Evolutionary conservation across 495 filamentous ascomycete genomes (phyloP), one percentile per base, ranked within the genome.

Genomic region (Bacidia gigantensis): DNA sequence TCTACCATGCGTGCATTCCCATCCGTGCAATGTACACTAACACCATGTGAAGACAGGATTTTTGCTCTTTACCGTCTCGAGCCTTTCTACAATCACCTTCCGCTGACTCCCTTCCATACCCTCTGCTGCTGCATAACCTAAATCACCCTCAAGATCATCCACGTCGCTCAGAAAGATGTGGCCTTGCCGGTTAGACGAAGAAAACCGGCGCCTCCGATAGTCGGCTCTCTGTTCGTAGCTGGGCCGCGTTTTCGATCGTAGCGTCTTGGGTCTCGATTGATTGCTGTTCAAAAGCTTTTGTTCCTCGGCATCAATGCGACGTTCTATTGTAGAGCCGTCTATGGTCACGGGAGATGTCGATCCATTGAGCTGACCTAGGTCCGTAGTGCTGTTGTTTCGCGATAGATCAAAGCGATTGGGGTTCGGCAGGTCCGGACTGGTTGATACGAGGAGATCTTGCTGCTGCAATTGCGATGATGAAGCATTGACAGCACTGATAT

Each of bases 11-110:
- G 14, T 35, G 29, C 29, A 35, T 7, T 35, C 29, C 7, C 14
- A 14, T 7, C 29, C 29, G 14, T 21, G 44, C n/a, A n/a, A 25
- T 47, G 14, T 50, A 21, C 40, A 58, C 50, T 75, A 96, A 75
- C 93, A 98, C 87, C 92, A 98, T 38, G 86, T 95, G 68, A 98
- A 98, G 12, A 98, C 87, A 14, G 92, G 92, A 65, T 93, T 92
- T 66, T 83, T 86, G 65, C 80, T 84, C 72, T 96, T 97, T 26
- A 98, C 90, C 46, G 88, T 83, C 71, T 97, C 92, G 49, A 98
- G 63, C 59, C 92, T 71, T 71, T 98, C 92, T 38, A 97, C 90
- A 72, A 97, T 97, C 39, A 98, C 93, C 67, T 89, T 89, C 54
- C 88, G 77, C 64, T 82, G 78, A 51, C 85, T 83, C 2, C 86